Conservation (phyloP, 2,329 filamentous ascomycete genomes). For the Fusarium redolens region DNA sequence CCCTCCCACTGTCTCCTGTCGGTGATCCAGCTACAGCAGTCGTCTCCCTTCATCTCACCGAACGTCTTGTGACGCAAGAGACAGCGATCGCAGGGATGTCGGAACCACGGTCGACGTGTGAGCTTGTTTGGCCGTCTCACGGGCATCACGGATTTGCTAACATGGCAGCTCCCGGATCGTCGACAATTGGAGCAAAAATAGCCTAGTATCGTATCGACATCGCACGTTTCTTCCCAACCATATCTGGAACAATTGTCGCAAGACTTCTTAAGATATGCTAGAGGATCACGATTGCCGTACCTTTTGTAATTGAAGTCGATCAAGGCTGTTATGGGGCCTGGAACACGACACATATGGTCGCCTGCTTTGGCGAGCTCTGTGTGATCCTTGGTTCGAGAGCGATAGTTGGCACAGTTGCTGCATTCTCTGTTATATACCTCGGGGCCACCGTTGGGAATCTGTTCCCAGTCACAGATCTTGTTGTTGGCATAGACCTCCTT, state of each 20-base stretch:
- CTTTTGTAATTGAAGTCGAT: conserved; percentile 12
- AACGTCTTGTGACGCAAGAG: not conserved
- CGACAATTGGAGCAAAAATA: conserved; percentile 29
- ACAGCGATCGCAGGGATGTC: conserved; percentile 37
- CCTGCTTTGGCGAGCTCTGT: not conserved
- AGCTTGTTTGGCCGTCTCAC: conserved; percentile 12
- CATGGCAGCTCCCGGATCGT: not conserved
- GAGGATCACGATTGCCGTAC: conserved; percentile 23
- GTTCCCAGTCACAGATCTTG: conserved; percentile 3
- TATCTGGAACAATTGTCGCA: conserved; percentile 4
- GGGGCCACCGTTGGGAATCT: not conserved
- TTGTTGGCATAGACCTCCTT: not conserved
- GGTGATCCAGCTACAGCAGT: conserved; percentile 26
- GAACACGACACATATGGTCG: conserved; percentile 15
- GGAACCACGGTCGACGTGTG: conserved; percentile 20
- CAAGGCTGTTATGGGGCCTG: not conserved
- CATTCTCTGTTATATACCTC: conserved; percentile 17
- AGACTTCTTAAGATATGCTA: not conserved
- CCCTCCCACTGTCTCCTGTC: conserved; percentile 23
- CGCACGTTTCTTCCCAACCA: not conserved
- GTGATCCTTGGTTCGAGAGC: not conserved
- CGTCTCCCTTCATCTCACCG: not conserved
- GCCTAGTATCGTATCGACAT: conserved; percentile 29
- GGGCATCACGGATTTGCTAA: not conserved
- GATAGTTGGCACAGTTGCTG: conserved; percentile 34